Base-by-base conservation (phyloP, 2,329 filamentous ascomycete species). In the Corinectria fuckeliana region DNA sequence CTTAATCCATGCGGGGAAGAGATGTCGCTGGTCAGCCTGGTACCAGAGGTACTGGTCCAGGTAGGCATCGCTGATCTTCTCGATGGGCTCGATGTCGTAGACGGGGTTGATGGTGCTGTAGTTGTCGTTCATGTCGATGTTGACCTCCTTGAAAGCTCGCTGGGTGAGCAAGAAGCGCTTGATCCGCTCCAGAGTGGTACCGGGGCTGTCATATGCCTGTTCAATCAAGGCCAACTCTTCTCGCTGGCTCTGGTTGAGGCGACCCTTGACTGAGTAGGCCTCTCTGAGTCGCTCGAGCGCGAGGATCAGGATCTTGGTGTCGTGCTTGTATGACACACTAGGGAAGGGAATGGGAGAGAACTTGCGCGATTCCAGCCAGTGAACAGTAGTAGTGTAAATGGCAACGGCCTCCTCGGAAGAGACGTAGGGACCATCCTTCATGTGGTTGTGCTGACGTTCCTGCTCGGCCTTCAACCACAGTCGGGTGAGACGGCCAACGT, bases 111-210 rank as follows among this genome's bases (percentile, higher is more conserved):
- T 99, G 16, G 92, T 94, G 82, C 89, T 98, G 80, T 99, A 99
- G 73, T 99, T 99, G 80, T 99, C 95, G 76, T 99, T 99, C 95
- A 99, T 99, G 74, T 99, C 95, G 67, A 99, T 99, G 55, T 94
- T 95, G 42, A 99, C 95, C 78, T 99, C 95, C 79, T 99, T 99
- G 85, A 99, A 99, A 1, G 96, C 95, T 75, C 95, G 88, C 74
- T 99, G 95, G 0, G 96, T 99, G 42, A 99, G 86, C 63, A 99
- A 82, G 82, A 98, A 98, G 48, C 95, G 91, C 83, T 99, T 99
- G 80, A 99, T 99, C 58, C 95, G 86, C 64, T 97, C 94, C 58
- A 99, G 77, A 0, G 95, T 98, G 1, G 95, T 99, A 60, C 95
- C 95, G 2, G 96, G 95, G 62, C 93, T 97, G 74, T 99, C 95